Evolutionary conservation across 345 rosid species (phyloP).

Genomic region (Rubroshorea leprosula): DNA sequence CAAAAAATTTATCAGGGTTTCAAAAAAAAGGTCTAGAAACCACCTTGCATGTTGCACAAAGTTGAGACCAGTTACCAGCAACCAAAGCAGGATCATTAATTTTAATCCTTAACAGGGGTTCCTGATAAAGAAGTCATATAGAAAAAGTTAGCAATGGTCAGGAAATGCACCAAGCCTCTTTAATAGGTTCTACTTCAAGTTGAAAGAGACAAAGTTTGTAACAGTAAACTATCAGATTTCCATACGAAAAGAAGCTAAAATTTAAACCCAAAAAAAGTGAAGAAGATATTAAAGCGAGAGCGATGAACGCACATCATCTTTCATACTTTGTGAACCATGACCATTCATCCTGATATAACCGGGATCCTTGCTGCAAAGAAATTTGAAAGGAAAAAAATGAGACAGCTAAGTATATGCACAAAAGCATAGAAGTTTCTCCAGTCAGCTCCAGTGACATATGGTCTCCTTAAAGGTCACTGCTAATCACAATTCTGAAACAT

Average conservation of each 20-base stretch:
- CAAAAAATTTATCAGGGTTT: neutral
- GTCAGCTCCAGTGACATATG: too few species aligned
- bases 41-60: conserved; percentile 98
- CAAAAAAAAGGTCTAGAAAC: conserved; percentile 8
- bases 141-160: neutral
- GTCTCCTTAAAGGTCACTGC: too few species aligned
- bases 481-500: too few species aligned
- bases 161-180: neutral
- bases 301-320: conserved; percentile 68
- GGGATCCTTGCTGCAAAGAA: conserved; percentile 80
- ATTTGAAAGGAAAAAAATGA: neutral
- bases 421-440: neutral
- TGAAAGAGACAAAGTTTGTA: neutral
- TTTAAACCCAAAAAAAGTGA: conserved; percentile 1
- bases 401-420: neutral
- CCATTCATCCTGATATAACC: conserved; percentile 82
- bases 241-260: neutral
- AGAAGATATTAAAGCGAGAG: neutral
- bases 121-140: conserved; percentile 3
- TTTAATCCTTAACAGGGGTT: conserved; percentile 81
- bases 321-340: conserved; percentile 74
- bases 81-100: conserved; percentile 87
- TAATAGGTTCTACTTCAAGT: neutral
- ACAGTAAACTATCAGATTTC: neutral
- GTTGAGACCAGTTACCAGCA: conserved; percentile 97